Conservation (phyloP, 768 basidiomycete genomes). For the Tylopilus rubrobrunneus region DNA sequence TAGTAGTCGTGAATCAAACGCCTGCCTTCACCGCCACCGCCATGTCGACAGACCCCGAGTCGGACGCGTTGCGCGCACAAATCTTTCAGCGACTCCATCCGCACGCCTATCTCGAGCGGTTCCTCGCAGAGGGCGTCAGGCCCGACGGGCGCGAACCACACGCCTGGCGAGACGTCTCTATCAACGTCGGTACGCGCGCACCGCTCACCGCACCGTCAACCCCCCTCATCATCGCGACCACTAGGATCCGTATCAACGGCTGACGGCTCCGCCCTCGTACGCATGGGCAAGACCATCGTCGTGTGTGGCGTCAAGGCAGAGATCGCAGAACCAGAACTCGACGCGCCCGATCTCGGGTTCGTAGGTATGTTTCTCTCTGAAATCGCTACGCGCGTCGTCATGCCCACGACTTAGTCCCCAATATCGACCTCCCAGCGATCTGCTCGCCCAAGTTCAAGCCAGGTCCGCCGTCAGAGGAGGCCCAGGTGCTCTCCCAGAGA, state of each 20-base stretch:
- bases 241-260: conserved; percentile 93
- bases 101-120: conserved; percentile 80
- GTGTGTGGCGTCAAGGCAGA: conserved; percentile 97
- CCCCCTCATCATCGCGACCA: neutral
- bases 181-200: conserved; percentile 78
- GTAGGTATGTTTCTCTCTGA: conserved; percentile 50
- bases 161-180: conserved; percentile 69
- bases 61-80: conserved; percentile 29
- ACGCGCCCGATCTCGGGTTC: conserved; percentile 71
- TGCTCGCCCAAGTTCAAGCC: conserved; percentile 94
- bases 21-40: neutral
- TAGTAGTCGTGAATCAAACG: too few species aligned
- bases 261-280: conserved; percentile 86
- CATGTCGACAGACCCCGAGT: conserved; percentile 4
- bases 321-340: conserved; percentile 85
- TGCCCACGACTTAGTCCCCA: conserved; percentile 61
- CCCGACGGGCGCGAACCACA: conserved; percentile 77
- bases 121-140: conserved; percentile 70
- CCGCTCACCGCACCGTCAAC: neutral
- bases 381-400: neutral
- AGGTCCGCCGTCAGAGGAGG: conserved; percentile 92
- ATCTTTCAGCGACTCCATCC: conserved; percentile 91
- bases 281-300: conserved; percentile 89
- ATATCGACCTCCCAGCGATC: conserved; percentile 89
- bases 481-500: conserved; percentile 83